Evolutionary conservation across 2,329 filamentous ascomycete genomes (phyloP).

Genomic region (Verruconis gallopava): DNA sequence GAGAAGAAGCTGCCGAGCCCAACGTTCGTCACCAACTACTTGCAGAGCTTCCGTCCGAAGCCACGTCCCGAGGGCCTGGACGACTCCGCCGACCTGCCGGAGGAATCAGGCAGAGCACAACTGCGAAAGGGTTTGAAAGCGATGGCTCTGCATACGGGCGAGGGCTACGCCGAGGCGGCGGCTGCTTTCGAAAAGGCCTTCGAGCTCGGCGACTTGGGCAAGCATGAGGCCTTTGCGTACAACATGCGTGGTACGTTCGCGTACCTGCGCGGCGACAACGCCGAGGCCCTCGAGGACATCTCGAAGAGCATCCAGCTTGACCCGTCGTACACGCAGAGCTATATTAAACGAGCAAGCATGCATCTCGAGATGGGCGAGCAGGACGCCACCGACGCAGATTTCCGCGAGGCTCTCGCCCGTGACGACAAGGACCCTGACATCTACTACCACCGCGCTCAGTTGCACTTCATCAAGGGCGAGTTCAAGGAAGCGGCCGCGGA

Average conservation of each 20-base stretch:
- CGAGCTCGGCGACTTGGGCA: constrained; percentile 64
- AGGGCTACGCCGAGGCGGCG: constrained; percentile 83
- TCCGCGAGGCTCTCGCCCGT: constrained; percentile 70
- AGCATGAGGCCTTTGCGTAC: constrained; percentile 81
- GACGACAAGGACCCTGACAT: constrained; percentile 89
- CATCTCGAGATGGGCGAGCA: constrained; percentile 84
- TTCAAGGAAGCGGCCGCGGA: constrained; percentile 91
- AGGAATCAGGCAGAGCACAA: constrained; percentile 72
- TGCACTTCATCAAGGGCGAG: constrained; percentile 94
- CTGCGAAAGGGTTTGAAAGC: constrained; percentile 71
- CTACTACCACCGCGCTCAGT: constrained; percentile 96
- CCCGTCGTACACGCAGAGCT: constrained; percentile 81
- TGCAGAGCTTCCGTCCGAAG: constrained; percentile 90
- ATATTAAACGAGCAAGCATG: constrained; percentile 98
- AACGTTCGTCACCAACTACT: constrained; percentile 95
- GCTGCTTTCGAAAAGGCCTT: constrained; percentile 78
- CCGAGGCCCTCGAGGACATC: constrained; percentile 69
- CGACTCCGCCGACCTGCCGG: constrained; percentile 61
- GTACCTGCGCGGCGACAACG: constrained; percentile 80
- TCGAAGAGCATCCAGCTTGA: constrained; percentile 89
- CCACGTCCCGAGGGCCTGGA: constrained; percentile 69
- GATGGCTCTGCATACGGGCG: constrained; percentile 73
- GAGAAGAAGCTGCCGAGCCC: constrained; percentile 82
- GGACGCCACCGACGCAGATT: constrained; percentile 77
- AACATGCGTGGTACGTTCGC: constrained; percentile 96